Evolutionary conservation across 1,284 basidiomycete species (phyloP), one percentile per base, ranked within the genome.

Genomic region (Heliocybe sulcata): DNA sequence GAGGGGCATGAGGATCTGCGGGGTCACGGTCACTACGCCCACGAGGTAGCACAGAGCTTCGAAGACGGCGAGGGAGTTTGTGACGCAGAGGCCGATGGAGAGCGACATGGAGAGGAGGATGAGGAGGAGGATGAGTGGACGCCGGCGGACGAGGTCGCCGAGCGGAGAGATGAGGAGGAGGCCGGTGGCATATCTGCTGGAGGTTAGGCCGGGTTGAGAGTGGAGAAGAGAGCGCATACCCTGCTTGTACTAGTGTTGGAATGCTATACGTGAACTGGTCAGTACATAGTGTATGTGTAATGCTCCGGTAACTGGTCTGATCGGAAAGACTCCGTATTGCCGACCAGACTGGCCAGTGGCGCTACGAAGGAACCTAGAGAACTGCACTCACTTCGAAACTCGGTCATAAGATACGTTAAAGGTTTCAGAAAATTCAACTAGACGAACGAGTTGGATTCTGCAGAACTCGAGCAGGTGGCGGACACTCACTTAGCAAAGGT

Each of bases 401-500:
- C 76, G 71, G 31, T 72, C 70, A 62, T 89, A 82, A 2, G 75
- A 67, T 2, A 85, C 83, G 48, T 70, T 60, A 58, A 88, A 87
- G 2, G 79, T 70, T 27, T 74, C 60, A 0, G 81, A 74, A 33
- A 83, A 69, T 58, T 82, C 70, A 42, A 85, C 81, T 86, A 22
- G 16, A 12, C 54, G 27, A 31, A 48, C 49, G 27, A 35, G 35
- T 31, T 50, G 19, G 57, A 56, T 53, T 54, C 23, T 8, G 33
- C 45, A 50, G 3, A 20, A 48, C 19, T 23, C 10, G 19, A 26
- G 52, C 4, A 42, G 49, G n/a, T n/a, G n/a, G n/a, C n/a, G 14
- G 29, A 55, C 35, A 63, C 79, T 53, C 66, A 79, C 87, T 84
- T 14, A 90, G 68, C 56, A 90, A 66, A 0, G 87, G 87, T 66